A percentile compares a stretch with the other conserved stretches of the same genome.
Evolutionary conservation across 805 yeast species (phyloP).

Genomic region (Scheffersomyces coipomensis): DNA sequence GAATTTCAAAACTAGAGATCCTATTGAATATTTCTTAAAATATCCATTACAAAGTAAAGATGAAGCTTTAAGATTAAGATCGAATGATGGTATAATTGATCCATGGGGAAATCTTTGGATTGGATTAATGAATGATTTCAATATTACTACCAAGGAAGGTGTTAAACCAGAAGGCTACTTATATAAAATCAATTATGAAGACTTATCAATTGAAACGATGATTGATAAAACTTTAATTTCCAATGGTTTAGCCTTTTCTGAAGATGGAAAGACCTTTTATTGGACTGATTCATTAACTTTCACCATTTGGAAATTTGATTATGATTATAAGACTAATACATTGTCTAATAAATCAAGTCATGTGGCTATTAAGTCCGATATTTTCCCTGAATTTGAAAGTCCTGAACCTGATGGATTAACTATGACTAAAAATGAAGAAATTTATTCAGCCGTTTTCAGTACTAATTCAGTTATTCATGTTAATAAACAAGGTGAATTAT

Average conservation of each 20-base stretch:
- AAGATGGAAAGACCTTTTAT: slow-evolving; percentile 25
- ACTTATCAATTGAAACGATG: slow-evolving; percentile 30
- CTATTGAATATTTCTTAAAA: slow-evolving; percentile 39
- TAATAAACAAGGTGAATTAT: slow-evolving; percentile 46
- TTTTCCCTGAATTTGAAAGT: slow-evolving; percentile 11
- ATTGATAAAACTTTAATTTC: slow-evolving; percentile 49
- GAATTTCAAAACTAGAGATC: slow-evolving; percentile 34
- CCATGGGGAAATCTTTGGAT: slow-evolving; percentile 75
- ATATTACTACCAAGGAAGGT: slow-evolving; percentile 20
- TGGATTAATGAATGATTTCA: slow-evolving; percentile 74
- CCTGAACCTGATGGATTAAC: slow-evolving; percentile 83
- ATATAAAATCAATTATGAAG: slow-evolving; percentile 31
- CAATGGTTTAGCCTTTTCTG: slow-evolving; percentile 56
- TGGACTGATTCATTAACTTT: slow-evolving; percentile 42
- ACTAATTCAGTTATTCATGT: slow-evolving; percentile 56
- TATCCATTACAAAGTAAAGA: slow-evolving; percentile 28
- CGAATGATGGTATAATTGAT: slow-evolving; percentile 83
- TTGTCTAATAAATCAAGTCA: slow-evolving; percentile 26
- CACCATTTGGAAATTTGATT: slow-evolving; percentile 37
- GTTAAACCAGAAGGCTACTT: slow-evolving; percentile 52
- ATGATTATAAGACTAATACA: slow-evolving; percentile 25
- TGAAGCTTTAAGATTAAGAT: slow-evolving; percentile 27
- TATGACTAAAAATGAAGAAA: slow-evolving; percentile 50
- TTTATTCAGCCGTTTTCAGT: slow-evolving; percentile 70
- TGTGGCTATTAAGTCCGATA: slow-evolving; percentile 28